These are phyloP conservation scores for Celoporthe dispersa DNA, from an alignment of 2,329 filamentous ascomycete genomes.

Conservation along the genomic window DNA sequence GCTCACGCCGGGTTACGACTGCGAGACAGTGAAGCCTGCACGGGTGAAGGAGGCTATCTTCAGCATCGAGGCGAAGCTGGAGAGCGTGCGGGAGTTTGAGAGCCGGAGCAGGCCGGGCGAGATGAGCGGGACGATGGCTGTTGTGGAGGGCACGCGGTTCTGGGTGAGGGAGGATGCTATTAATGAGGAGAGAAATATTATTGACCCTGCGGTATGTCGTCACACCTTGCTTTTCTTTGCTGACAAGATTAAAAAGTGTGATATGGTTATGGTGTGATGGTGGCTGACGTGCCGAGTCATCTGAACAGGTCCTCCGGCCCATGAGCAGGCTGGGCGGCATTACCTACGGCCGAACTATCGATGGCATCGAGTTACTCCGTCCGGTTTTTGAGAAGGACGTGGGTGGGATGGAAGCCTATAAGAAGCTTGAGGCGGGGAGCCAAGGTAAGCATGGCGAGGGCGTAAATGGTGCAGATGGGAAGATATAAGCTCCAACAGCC, in stretches of 20 bases:
- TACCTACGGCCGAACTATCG: constrained; percentile 73
- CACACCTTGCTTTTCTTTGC: constrained; percentile 1
- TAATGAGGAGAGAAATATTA: constrained; percentile 72
- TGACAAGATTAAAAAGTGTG: not conserved
- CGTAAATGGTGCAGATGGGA: constrained; percentile 12
- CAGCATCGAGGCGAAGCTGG: constrained; percentile 78
- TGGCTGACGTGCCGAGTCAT: not conserved
- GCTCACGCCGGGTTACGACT: constrained; percentile 69
- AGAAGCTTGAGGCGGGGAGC: constrained; percentile 55
- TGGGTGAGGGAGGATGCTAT: constrained; percentile 90
- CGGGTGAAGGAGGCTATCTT: constrained; percentile 84
- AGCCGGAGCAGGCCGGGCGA: constrained; percentile 71
- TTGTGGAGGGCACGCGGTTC: constrained; percentile 84
- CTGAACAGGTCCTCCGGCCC: constrained; percentile 67
- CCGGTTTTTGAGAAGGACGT: constrained; percentile 60
- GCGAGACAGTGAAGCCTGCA: constrained; percentile 68
- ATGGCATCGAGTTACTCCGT: constrained; percentile 73
- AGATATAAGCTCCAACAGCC: constrained; percentile 13
- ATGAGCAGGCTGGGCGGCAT: constrained; percentile 84
- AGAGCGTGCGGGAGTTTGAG: constrained; percentile 78
- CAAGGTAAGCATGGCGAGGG: not conserved
- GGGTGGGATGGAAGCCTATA: constrained; percentile 57
- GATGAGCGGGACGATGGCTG: constrained; percentile 73
- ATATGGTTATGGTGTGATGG: not conserved
- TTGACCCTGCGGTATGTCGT: constrained; percentile 69